Base-by-base conservation (phyloP, 2,329 filamentous ascomycete genomes). In the Penicillium janthinellum region DNA sequence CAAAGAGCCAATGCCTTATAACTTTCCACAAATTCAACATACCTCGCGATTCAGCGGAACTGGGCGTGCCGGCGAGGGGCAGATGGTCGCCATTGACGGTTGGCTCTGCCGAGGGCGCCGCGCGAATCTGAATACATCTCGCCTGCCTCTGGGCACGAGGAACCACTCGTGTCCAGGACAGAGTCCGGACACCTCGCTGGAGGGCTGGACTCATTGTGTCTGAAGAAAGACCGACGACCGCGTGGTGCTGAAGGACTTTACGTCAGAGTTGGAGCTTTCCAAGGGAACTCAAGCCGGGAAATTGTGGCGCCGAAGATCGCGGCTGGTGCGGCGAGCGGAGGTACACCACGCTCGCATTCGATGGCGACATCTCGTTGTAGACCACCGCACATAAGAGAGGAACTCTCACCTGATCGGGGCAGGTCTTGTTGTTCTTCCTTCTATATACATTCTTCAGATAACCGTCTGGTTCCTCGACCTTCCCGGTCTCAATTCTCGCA, bases 51-150 rank as follows among this genome's bases (percentile, higher is more conserved):
- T 77, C 70, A 47, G 75, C 77, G 47, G 74, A 77, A 62, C 62
- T 74, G 45, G 75, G 67, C n/a, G 76, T 75, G 59, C 65, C 71
- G 31, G 71, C 71, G 57, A 77, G 67, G 47, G 76, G 74, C 42
- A 78, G 65, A 60, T 73, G 66, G 58, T 72, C 73, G 37, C 76
- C 75, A 61, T 75, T 75, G 53, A 75, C 70, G 35, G 72, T 68
- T 54, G 73, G 70, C 55, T 77, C 72, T 49, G 72, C 75, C 55
- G 76, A 73, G 3, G 77, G 75, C 42, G 78, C 74, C 38, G 79
- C 75, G 66, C 78, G 78, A 68, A 81, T 76, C 60, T 79, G 78
- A 54, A 80, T 69, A 63, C 69, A 73, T 73, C 75, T 75, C 58
- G 75, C 64, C 59, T 71, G 69, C 55, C 67, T 66, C 57, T 69